These are phyloP conservation scores for Cladosporium sp. DNA, from an alignment of 2,329 filamentous ascomycete species.

Conservation along the genomic window DNA sequence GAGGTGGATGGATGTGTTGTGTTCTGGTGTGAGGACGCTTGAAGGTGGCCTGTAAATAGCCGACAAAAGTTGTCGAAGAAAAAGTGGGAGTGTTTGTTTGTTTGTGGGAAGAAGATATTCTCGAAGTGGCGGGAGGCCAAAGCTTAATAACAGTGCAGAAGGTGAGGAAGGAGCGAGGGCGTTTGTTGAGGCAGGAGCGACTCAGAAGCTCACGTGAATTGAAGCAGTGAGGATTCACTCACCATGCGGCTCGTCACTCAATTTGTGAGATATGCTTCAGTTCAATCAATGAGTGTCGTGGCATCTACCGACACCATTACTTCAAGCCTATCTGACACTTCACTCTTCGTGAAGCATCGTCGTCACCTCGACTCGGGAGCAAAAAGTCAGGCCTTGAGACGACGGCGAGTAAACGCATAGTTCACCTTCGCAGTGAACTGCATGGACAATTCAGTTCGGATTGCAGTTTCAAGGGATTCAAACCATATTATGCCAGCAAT, in stretches of 20 bases:
- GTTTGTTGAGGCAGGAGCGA: neutral
- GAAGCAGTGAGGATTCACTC: neutral
- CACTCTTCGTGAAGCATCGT: neutral
- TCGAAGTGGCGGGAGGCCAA: neutral
- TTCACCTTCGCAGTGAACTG: neutral
- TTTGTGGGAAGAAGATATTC: neutral
- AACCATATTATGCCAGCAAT: neutral
- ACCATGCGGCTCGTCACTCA: neutral
- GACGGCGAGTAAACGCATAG: too few species aligned
- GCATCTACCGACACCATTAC: neutral
- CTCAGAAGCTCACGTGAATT: neutral
- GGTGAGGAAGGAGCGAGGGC: slow-evolving; percentile 14
- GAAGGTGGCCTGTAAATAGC: neutral
- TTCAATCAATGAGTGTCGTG: neutral
- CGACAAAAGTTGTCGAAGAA: neutral
- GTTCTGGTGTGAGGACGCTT: neutral
- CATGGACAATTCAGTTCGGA: neutral
- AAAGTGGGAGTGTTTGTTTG: neutral
- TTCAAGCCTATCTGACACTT: neutral
- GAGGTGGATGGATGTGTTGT: neutral
- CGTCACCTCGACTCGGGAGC: neutral
- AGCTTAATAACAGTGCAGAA: neutral
- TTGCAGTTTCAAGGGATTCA: neutral
- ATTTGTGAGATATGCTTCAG: neutral
- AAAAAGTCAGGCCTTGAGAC: neutral